Percentiles rank a stretch among this genome's conserved stretches.
phyloP scores from a whole-genome alignment of 2,329 filamentous ascomycete species.

The Colletotrichum costaricense region DNA sequence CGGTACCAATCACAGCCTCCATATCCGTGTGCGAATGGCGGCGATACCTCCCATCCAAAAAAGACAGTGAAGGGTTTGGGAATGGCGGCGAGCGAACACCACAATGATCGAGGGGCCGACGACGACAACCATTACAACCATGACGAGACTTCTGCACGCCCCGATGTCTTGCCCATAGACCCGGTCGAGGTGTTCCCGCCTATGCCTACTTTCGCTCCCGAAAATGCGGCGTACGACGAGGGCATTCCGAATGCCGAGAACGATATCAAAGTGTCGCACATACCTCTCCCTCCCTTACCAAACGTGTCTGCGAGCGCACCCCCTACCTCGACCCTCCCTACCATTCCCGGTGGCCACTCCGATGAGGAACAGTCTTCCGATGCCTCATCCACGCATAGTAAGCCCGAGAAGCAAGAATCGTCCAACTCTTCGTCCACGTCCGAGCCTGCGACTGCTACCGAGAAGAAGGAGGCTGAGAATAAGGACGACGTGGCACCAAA shows the following conservation, averaged over 20 bases:
- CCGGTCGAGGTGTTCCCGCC: constrained; percentile 26
- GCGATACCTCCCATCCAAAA: constrained; percentile 1
- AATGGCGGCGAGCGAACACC: constrained; percentile 26
- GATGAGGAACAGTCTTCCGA: constrained; percentile 36
- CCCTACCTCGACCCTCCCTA: constrained; percentile 33
- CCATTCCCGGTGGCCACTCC: constrained; percentile 32
- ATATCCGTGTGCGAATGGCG: constrained; percentile 28
- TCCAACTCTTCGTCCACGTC: constrained; percentile 24
- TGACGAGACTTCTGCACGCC: constrained; percentile 2
- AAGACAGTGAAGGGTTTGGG: constrained; percentile 31
- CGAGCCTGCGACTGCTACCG: constrained; percentile 21
- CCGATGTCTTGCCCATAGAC: constrained; percentile 6
- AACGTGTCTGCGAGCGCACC: constrained; percentile 30
- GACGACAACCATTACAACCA: constrained; percentile 24
- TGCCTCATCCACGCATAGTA: constrained; percentile 29
- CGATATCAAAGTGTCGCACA: constrained; percentile 30
- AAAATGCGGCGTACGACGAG: background rate
- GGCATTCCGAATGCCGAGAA: background rate
- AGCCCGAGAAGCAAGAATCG: constrained; percentile 17
- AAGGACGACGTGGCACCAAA: constrained; percentile 12
- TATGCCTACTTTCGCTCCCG: constrained; percentile 26
- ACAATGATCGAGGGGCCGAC: constrained; percentile 14
- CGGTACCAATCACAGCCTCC: background rate
- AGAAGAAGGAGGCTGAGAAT: constrained; percentile 1
- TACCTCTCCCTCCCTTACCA: constrained; percentile 27